Evolutionary conservation across 2,329 filamentous ascomycete genomes (phyloP).

Genomic region (Lizonia empirigonia): DNA sequence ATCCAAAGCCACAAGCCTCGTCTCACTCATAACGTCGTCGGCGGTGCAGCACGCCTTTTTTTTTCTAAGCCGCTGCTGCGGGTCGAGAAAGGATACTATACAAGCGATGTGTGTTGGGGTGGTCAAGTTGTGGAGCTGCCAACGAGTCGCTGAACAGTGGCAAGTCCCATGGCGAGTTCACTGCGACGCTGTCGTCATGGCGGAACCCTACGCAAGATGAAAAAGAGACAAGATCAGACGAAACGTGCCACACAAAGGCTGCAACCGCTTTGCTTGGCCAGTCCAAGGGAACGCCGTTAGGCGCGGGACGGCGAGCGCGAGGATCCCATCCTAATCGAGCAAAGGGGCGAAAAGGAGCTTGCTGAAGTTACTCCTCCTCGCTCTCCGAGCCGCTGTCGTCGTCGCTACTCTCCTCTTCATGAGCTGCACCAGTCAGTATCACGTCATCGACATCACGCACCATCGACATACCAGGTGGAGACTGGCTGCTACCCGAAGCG

Average conservation of each 20-base stretch:
- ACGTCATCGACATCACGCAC: slow-evolving; percentile 13
- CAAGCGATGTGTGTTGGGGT: slow-evolving; percentile 21
- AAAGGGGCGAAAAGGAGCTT: slow-evolving; percentile 2
- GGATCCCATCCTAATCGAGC: neutral
- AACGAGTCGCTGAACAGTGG: neutral
- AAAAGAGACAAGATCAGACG: neutral
- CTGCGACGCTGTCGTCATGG: neutral
- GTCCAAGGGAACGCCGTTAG: neutral
- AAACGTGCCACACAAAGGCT: neutral
- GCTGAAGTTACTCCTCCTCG: slow-evolving; percentile 49
- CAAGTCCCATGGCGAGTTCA: neutral
- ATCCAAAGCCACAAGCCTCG: slow-evolving; percentile 30
- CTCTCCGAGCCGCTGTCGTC: slow-evolving; percentile 60
- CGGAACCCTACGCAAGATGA: neutral
- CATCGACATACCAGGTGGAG: slow-evolving; percentile 46
- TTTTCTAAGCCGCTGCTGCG: neutral
- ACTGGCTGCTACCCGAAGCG: slow-evolving; percentile 54
- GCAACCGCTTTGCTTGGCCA: neutral
- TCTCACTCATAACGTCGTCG: slow-evolving; percentile 26
- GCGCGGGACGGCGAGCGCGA: neutral
- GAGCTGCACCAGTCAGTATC: slow-evolving; percentile 35
- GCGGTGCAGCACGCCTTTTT: slow-evolving; percentile 2
- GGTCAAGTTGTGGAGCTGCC: neutral
- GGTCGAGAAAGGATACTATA: slow-evolving; percentile 27
- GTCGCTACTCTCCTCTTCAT: slow-evolving; percentile 59